Percentiles rank a stretch among this genome's conserved stretches.
These are phyloP conservation scores for Tilletiaria anomala DNA, from an alignment of 1,284 basidiomycete genomes.

Conservation along the genomic window DNA sequence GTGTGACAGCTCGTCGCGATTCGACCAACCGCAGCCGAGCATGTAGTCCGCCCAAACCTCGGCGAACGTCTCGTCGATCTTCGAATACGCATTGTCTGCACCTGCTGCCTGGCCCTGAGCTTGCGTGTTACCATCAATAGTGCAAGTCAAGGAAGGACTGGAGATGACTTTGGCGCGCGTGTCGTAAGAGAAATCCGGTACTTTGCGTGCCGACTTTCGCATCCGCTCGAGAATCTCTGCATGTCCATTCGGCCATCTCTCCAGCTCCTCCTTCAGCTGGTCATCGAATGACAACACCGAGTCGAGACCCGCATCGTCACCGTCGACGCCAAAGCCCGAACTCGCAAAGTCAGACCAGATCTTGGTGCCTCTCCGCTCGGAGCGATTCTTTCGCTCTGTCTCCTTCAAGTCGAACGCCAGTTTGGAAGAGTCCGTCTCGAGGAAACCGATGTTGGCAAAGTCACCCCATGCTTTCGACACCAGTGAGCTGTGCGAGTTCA, in stretches of 20 bases:
- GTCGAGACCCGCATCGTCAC: constrained; percentile 11
- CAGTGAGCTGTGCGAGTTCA: constrained; percentile 8
- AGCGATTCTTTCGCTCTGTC: constrained; percentile 16
- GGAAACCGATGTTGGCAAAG: constrained; percentile 26
- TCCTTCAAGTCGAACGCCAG: constrained; percentile 34
- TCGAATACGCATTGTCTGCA: constrained; percentile 15
- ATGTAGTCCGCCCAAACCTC: constrained; percentile 36
- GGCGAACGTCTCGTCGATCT: constrained; percentile 32
- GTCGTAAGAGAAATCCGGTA: constrained; percentile 31
- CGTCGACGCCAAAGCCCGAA: constrained; percentile 16
- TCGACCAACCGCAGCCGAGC: constrained; percentile 35
- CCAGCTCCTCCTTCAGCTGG: constrained; percentile 19
- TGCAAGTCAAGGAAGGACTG: constrained; percentile 7
- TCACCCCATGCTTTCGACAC: constrained; percentile 28
- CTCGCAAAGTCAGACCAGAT: constrained; percentile 31
- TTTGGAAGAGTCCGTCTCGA: constrained; percentile 26
- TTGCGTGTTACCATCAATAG: constrained; percentile 1
- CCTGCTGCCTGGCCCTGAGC: constrained; percentile 7
- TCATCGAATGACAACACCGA: constrained; percentile 31
- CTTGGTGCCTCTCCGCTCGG: constrained; percentile 11
- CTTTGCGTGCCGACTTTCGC: constrained; percentile 9
- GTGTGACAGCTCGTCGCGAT: constrained; percentile 36
- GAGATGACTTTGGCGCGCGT: constrained; percentile 16
- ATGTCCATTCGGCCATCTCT: constrained; percentile 20
- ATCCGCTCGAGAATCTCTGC: constrained; percentile 6